Conservation (phyloP, 345 rosid genomes). For the Jatropha curcas region DNA sequence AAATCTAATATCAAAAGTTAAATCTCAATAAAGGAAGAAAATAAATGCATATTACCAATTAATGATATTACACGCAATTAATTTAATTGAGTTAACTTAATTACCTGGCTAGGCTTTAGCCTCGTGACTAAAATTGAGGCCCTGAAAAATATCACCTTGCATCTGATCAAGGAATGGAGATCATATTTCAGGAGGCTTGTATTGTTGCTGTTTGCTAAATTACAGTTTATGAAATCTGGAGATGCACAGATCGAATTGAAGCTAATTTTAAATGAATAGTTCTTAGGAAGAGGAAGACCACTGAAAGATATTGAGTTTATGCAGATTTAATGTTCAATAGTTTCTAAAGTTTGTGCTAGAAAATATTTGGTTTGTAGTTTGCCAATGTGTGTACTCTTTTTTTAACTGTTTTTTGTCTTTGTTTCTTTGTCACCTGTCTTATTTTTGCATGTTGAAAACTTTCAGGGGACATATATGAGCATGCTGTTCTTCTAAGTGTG, state of each 20-base stretch:
- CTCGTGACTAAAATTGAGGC: too few species aligned
- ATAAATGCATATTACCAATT: too few species aligned
- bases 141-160: too few species aligned
- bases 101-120: too few species aligned
- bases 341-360: background rate
- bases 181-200: too few species aligned
- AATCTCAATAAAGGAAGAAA: too few species aligned
- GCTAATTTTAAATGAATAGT: background rate
- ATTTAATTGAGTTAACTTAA: too few species aligned
- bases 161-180: too few species aligned
- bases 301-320: background rate
- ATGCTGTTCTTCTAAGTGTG: constrained; percentile 86
- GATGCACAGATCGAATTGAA: background rate
- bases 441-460: background rate
- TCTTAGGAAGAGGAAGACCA: background rate
- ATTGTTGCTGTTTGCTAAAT: background rate
- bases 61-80: too few species aligned
- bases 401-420: background rate
- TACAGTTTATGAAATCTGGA: background rate
- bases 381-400: background rate
- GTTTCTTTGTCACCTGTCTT: background rate
- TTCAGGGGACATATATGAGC: constrained; percentile 89
- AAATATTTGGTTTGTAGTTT: too few species aligned
- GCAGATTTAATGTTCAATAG: background rate
- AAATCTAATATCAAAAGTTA: too few species aligned